Evolutionary conservation across 192 early-diverging fungal species (phyloP).

Genomic region (Linnemannia exigua): DNA sequence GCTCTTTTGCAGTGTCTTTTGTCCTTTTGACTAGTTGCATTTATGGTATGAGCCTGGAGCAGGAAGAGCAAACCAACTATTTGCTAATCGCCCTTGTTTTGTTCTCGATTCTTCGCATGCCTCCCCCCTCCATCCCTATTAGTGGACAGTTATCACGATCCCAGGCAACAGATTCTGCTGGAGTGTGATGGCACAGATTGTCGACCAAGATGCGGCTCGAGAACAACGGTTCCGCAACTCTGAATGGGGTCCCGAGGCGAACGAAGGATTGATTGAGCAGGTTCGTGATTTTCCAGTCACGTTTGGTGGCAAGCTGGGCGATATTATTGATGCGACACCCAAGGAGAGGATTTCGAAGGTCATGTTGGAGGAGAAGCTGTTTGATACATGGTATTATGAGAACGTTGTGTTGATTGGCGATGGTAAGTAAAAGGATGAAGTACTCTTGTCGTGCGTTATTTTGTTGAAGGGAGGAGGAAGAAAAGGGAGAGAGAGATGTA

Average conservation of each 20-base stretch:
- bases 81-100: background rate
- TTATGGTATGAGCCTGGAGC: background rate
- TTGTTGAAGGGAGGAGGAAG: background rate
- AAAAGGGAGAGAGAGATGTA: background rate
- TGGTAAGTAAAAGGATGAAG: conserved; percentile 21
- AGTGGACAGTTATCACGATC: conserved; percentile 35
- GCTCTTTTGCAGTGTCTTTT: background rate
- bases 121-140: background rate
- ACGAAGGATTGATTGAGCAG: conserved; percentile 25
- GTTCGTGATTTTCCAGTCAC: conserved; percentile 13
- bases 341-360: conserved; percentile 35
- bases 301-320: conserved; percentile 16
- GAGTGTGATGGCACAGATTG: conserved; percentile 19
- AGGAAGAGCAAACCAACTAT: background rate
- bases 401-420: conserved; percentile 35
- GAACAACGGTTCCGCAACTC: conserved; percentile 22
- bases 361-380: conserved; percentile 36
- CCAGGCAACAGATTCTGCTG: conserved; percentile 31
- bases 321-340: conserved; percentile 26
- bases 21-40: background rate
- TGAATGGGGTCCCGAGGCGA: conserved; percentile 23
- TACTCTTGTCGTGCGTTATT: background rate
- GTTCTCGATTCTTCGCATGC: background rate
- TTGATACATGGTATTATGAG: conserved; percentile 33
- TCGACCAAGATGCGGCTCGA: background rate